Evolutionary conservation across 2,329 filamentous ascomycete species (phyloP).

Genomic region (Cadophora malorum): DNA sequence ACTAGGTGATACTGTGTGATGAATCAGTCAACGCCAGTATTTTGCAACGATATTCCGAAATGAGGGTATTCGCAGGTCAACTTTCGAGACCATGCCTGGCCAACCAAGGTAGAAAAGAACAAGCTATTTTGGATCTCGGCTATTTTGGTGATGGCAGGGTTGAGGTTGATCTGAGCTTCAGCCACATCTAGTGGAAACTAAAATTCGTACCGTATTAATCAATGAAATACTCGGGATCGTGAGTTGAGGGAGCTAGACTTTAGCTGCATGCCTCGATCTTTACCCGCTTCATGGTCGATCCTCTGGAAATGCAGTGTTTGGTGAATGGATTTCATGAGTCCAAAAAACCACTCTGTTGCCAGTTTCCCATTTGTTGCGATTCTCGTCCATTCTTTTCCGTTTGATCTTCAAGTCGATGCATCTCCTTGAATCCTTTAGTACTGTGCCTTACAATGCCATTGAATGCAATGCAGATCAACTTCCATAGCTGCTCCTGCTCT

Average conservation of each 20-base stretch:
- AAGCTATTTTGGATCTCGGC: slow-evolving; percentile 14
- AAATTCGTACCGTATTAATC: background rate
- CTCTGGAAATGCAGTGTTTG: background rate
- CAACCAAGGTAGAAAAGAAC: background rate
- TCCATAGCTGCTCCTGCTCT: background rate
- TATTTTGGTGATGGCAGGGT: slow-evolving; percentile 14
- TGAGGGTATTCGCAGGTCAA: background rate
- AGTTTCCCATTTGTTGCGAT: background rate
- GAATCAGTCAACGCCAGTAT: no score
- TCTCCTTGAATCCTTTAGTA: background rate
- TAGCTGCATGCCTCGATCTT: background rate
- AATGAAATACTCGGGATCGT: background rate
- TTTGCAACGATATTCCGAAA: background rate
- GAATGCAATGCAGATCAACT: background rate
- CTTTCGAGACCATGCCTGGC: background rate
- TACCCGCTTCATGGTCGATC: background rate
- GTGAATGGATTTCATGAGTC: background rate
- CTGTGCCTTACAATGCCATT: background rate
- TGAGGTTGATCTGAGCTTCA: slow-evolving; percentile 9
- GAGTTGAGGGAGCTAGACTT: background rate
- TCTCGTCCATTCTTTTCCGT: background rate
- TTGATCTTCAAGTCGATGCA: background rate
- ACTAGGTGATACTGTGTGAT: no score
- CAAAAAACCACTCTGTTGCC: background rate
- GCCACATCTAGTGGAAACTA: slow-evolving; percentile 3